Conservation (phyloP, 305 asterid species). For the Petunia hybrid region DNA sequence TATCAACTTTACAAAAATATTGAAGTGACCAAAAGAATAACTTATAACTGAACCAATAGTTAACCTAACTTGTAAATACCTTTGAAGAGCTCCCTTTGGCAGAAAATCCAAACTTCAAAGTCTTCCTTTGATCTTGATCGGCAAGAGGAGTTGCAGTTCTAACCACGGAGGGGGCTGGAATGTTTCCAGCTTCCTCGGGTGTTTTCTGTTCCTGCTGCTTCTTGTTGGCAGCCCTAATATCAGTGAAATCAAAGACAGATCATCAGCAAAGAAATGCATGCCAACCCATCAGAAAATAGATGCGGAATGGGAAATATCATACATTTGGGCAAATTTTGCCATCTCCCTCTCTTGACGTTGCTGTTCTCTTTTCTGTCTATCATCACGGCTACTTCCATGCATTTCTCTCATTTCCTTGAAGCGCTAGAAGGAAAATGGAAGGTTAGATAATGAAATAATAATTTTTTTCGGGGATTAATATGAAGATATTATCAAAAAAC, state of each 20-base stretch:
- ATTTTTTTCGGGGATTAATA: slow-evolving; percentile 1
- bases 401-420: slow-evolving; percentile 97
- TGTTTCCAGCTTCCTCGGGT: slow-evolving; percentile 56
- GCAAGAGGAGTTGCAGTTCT: slow-evolving; percentile 80
- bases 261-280: neutral
- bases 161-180: slow-evolving; percentile 46
- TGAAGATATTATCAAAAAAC: slow-evolving; percentile 30
- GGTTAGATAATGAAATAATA: slow-evolving; percentile 23
- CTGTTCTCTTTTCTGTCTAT: slow-evolving; percentile 93
- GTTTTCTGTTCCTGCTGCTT: slow-evolving; percentile 70
- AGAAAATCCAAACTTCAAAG: slow-evolving; percentile 86
- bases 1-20: slow-evolving; percentile 6
- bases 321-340: slow-evolving; percentile 91
- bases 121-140: slow-evolving; percentile 88
- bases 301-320: slow-evolving; percentile 32
- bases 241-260: slow-evolving; percentile 23
- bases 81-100: slow-evolving; percentile 67
- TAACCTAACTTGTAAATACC: slow-evolving; percentile 50
- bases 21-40: neutral
- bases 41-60: neutral
- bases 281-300: slow-evolving; percentile 18
- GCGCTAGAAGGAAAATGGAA: slow-evolving; percentile 56
- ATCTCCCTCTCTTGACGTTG: slow-evolving; percentile 93
- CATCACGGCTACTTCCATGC: slow-evolving; percentile 98
- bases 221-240: slow-evolving; percentile 76